phyloP scores from a whole-genome alignment of 177 flowering plant genomes.

The Vitis hybrid region DNA sequence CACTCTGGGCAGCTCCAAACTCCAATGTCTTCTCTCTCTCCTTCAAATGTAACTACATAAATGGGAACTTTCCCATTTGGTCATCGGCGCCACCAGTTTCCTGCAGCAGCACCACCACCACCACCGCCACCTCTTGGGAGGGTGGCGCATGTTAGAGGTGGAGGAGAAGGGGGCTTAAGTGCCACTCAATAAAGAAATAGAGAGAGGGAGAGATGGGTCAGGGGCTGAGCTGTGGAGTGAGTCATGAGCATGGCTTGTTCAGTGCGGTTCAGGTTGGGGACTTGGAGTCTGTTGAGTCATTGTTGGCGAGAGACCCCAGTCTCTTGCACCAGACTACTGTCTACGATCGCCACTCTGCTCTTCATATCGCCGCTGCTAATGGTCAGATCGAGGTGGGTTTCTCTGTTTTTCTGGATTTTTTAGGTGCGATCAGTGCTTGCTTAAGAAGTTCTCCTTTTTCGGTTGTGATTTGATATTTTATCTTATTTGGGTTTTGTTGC shows the following conservation, averaged over 20 bases:
- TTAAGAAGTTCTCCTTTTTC: background rate
- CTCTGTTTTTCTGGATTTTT: background rate
- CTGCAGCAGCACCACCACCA: conserved; percentile 14
- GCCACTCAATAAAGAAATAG: background rate
- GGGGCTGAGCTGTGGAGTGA: conserved; percentile 57
- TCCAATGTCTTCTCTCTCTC: conserved; percentile 14
- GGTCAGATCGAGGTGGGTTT: conserved; percentile 76
- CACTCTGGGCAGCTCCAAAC: conserved; percentile 30
- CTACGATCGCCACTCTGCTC: conserved; percentile 56
- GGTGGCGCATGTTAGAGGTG: conserved; percentile 23
- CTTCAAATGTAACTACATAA: conserved; percentile 3
- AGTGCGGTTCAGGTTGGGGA: conserved; percentile 56
- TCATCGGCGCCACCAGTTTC: conserved; percentile 1
- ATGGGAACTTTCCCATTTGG: conserved; percentile 14
- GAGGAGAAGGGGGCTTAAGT: conserved; percentile 14
- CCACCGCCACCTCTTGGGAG: conserved; percentile 11
- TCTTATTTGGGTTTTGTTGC: background rate
- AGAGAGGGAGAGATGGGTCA: conserved; percentile 54
- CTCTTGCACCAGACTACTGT: conserved; percentile 40
- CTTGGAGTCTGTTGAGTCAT: conserved; percentile 28
- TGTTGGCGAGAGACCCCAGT: conserved; percentile 42
- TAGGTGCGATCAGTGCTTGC: too few relatives aligned
- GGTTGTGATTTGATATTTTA: background rate
- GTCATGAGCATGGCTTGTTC: conserved; percentile 48
- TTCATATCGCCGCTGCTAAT: conserved; percentile 75